Evolutionary conservation across 768 basidiomycete genomes (phyloP), one percentile per base, ranked within the genome.

Genomic region (Pleurotus citrinopileatus): DNA sequence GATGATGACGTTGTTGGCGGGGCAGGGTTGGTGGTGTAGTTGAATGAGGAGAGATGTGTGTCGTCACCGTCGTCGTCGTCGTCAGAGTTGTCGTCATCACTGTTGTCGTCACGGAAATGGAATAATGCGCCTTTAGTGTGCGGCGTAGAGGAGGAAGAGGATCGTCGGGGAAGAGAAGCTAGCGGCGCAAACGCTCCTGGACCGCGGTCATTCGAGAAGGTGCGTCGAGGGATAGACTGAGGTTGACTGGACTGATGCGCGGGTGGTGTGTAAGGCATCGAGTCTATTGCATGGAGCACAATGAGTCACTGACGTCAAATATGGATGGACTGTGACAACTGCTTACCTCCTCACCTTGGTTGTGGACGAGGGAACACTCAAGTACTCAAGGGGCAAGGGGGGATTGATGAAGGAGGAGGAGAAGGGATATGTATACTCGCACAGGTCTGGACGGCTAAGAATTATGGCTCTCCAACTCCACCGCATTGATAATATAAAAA

Each of bases 131-230:
- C n/a, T n/a, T n/a, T n/a, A n/a, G n/a, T n/a, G n/a, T n/a, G 32
- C 7, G 32, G 32, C 15, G 48, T 6, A 17, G 44, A 44, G 28
- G 53, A 47, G 13, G 66, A 61, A 58, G 53, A 47, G 13, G 66
- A 61, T 58, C 75, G 69, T 25, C 70, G 71, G 43, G 82, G 83
- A 29, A 83, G 75, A 15, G 60, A 45, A 23, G 73, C 72, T 42
- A 84, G 69, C 9, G 77, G 66, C 15, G 70, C 69, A 53, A 83
- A 82, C 19, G 82, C 73, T 55, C 81, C 81, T 19, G 70, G 64
- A 36, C 75, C 73, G 47, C 62, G 63, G 53, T 75, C 71, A 23
- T 75, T 70, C 37, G 73, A 68, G 58, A 58, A 56, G 29, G 26
- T 50, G 28, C n/a, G n/a, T n/a, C n/a, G n/a, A n/a, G n/a, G 20